These are phyloP conservation scores for Solanum raphanifolium DNA, from an alignment of 257 asterid genomes.

Conservation along the genomic window DNA sequence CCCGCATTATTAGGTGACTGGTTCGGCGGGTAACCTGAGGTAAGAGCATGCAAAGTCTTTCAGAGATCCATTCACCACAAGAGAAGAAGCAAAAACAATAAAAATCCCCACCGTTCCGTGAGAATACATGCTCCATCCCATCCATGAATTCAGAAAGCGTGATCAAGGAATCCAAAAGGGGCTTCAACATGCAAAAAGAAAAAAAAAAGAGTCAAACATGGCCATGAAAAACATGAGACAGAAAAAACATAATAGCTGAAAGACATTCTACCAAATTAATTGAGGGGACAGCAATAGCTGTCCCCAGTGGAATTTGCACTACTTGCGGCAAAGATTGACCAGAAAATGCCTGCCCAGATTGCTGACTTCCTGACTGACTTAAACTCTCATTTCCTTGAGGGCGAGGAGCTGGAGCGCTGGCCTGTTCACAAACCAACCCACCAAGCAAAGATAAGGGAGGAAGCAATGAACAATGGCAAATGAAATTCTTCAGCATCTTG, in stretches of 20 bases:
- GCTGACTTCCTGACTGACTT: constrained; percentile 40
- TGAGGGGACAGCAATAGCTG: constrained; percentile 54
- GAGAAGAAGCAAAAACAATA: neutral
- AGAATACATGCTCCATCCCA: constrained; percentile 62
- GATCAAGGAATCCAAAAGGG: constrained; percentile 84
- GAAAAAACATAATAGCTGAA: neutral
- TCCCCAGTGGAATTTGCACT: constrained; percentile 59
- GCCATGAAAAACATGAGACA: neutral
- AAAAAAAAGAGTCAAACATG: constrained; percentile 1
- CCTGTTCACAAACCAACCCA: constrained; percentile 7
- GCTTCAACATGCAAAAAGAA: constrained; percentile 28
- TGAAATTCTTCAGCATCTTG: neutral
- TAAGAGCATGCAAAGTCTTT: neutral
- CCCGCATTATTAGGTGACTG: constrained; percentile 32
- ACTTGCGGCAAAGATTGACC: constrained; percentile 46
- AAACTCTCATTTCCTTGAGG: constrained; percentile 50
- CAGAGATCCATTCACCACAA: constrained; percentile 2
- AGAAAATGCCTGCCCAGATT: constrained; percentile 38
- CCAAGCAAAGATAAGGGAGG: neutral
- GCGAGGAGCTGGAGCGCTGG: constrained; percentile 13
- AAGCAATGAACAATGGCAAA: neutral
- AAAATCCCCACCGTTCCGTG: constrained; percentile 44
- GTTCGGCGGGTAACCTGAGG: constrained; percentile 36
- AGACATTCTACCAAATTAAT: constrained; percentile 46
- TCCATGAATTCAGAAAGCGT: constrained; percentile 74